Evolutionary conservation across 768 basidiomycete genomes (phyloP), one percentile per base, ranked within the genome.

Genomic region (Tylopilus plumbeoviolaceoides): DNA sequence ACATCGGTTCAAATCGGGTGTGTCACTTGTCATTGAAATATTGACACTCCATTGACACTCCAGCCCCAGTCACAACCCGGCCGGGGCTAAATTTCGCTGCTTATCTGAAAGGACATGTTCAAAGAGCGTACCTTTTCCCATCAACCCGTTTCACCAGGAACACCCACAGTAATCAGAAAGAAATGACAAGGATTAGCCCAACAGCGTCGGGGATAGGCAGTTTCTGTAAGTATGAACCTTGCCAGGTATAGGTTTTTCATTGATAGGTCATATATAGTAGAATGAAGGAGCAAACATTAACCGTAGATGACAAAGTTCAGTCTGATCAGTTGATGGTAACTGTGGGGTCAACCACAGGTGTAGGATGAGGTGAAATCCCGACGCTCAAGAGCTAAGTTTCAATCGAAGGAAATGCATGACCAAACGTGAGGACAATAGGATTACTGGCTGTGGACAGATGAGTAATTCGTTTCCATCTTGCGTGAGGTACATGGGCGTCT

Each of bases 381-480:
- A 30, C 30, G 8, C 8, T 10, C 8, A 40, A 21, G 20, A 20
- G 11, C 53, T 21, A 30, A 15, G 33, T 14, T 42, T 27, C 5
- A n/a, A 30, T 15, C 11, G 18, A 27, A 36, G 46, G 33, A 21
- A n/a, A 18, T 18, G 23, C 41, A 53, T 53, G 44, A 33, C 50
- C 23, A 30, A 52, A 53, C 31, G 27, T 21, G 45, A 55, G 57
- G 36, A 54, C 47, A 58, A 54, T 51, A 49, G 38, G 23, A 46
- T 44, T 23, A 27, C 30, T 47, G 52, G 42, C 38, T 57, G 42
- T 42, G 59, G 46, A 44, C 12, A 33, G 45, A 51, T 68, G 54
- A 58, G 58, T 69, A 63, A 69, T 60, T 54, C 35, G 68, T 65
- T 59, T n/a, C 60, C 48, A 54, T 40, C 48, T 56, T 43, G 14